phyloP scores from a whole-genome alignment of 176 grass and related monocot genomes.

The Ensete ventricosum region DNA sequence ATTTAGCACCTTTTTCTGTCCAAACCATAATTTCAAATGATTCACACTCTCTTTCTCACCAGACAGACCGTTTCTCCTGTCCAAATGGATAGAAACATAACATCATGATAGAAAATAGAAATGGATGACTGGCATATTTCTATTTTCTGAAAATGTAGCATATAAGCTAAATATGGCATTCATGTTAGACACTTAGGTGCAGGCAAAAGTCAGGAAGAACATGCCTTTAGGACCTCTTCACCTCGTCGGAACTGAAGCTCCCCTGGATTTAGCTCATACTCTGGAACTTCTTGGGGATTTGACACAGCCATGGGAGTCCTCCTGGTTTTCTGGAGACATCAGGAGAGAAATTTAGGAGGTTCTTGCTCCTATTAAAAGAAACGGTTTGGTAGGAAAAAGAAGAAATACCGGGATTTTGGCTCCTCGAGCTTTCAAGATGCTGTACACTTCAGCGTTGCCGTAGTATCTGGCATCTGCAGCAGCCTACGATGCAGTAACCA shows the following conservation, averaged over 20 bases:
- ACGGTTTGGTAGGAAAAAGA: background rate
- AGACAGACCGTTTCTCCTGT: background rate
- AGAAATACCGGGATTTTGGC: slow-evolving; percentile 61
- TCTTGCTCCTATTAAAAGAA: background rate
- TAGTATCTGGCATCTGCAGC: slow-evolving; percentile 84
- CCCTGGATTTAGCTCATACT: slow-evolving; percentile 84
- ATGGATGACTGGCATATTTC: background rate
- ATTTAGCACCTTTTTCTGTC: background rate
- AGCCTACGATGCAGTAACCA: slow-evolving; percentile 28
- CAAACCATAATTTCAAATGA: background rate
- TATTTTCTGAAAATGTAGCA: background rate
- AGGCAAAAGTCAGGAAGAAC: background rate
- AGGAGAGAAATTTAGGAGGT: background rate
- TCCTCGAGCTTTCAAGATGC: slow-evolving; percentile 68
- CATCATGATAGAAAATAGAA: background rate
- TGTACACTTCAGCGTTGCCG: slow-evolving; percentile 57
- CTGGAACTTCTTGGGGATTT: slow-evolving; percentile 79
- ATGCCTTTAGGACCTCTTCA: slow-evolving; percentile 67
- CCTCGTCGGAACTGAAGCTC: slow-evolving; percentile 74
- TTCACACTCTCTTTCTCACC: background rate
- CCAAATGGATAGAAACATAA: background rate
- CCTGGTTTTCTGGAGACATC: slow-evolving; percentile 41
- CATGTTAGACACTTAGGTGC: too few relatives aligned
- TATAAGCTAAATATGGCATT: too few relatives aligned
- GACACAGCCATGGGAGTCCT: slow-evolving; percentile 44